Percentiles rank a stretch among this genome's conserved stretches.
Conservation (phyloP, 345 rosid genomes). For the Ceriops tagal region DNA sequence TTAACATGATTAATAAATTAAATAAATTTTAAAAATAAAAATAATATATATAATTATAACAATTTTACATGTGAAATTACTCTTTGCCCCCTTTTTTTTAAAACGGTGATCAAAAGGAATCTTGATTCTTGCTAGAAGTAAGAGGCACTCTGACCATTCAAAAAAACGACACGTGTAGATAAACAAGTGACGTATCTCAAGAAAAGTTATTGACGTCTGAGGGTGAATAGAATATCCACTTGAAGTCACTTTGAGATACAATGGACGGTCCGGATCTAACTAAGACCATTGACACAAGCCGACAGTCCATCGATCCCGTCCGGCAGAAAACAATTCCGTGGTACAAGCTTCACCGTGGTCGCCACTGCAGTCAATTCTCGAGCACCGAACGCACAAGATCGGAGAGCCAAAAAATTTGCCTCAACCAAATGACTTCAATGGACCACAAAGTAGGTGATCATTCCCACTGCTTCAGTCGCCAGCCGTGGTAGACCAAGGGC, state of each 20-base stretch:
- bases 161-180: not conserved
- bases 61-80: no score
- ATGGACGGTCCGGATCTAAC: not conserved
- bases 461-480: not conserved
- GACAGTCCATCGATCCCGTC: no score
- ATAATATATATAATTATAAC: no score
- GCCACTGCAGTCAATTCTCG: not conserved
- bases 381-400: not conserved
- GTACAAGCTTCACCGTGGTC: not conserved
- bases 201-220: not conserved
- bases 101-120: no score
- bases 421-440: not conserved
- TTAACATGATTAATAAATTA: no score
- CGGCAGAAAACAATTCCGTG: no score
- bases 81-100: no score
- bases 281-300: not conserved
- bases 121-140: no score
- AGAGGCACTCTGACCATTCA: not conserved
- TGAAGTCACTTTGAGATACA: not conserved
- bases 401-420: not conserved
- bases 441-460: slow-evolving; percentile 14
- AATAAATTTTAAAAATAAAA: no score
- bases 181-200: not conserved
- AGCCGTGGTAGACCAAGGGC: slow-evolving; percentile 13
- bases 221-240: no score